These are phyloP conservation scores for Dissophora globulifera DNA, from an alignment of 192 early-diverging fungal species.

Conservation along the genomic window DNA sequence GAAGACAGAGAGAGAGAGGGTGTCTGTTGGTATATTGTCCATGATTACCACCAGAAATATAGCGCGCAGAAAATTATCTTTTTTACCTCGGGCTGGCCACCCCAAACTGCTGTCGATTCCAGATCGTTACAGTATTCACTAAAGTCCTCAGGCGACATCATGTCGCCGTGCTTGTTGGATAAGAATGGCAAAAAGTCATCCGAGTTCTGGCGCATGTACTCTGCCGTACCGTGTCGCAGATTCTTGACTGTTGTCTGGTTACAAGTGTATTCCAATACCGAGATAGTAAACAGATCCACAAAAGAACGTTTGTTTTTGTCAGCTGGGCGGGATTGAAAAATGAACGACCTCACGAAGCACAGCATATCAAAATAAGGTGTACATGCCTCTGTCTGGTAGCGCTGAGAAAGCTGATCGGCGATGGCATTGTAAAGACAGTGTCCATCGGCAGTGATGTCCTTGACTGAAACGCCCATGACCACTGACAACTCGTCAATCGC, in stretches of 20 bases:
- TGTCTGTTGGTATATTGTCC: too few species aligned
- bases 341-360: too few species aligned
- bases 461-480: slow-evolving; percentile 68
- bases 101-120: slow-evolving; percentile 89
- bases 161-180: slow-evolving; percentile 81
- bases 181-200: slow-evolving; percentile 95
- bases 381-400: slow-evolving; percentile 59
- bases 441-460: slow-evolving; percentile 85
- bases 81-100: slow-evolving; percentile 89
- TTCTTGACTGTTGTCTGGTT: slow-evolving; percentile 64
- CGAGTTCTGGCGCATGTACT: slow-evolving; percentile 80
- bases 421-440: slow-evolving; percentile 96
- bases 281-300: background rate
- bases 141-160: slow-evolving; percentile 73
- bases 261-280: too few species aligned
- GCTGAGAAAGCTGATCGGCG: slow-evolving; percentile 78
- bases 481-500: slow-evolving; percentile 70
- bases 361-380: background rate
- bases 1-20: too few species aligned
- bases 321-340: too few species aligned
- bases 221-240: slow-evolving; percentile 77
- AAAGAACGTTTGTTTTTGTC: too few species aligned
- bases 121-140: slow-evolving; percentile 79
- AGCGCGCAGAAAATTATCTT: too few species aligned
- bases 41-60: too few species aligned